A percentile compares a stretch with the other conserved stretches of the same genome.
phyloP scores from a whole-genome alignment of 345 rosid genomes.

The Eucalyptus pauciflora region DNA sequence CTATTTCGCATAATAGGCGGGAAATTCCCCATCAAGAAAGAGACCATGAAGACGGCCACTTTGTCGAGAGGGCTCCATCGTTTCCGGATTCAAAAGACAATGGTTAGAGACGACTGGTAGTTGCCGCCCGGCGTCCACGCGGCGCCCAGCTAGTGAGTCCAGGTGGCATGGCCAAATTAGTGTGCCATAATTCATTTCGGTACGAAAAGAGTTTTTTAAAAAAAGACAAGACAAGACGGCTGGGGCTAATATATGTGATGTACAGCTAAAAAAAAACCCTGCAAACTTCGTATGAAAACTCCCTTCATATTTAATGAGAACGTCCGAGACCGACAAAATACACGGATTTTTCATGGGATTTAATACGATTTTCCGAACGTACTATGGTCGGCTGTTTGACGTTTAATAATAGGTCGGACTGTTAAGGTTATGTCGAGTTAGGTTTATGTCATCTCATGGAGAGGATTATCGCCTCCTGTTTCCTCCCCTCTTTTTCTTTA shows the following conservation, averaged over 20 bases:
- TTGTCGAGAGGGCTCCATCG: not conserved
- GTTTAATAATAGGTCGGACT: not conserved
- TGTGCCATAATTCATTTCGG: not conserved
- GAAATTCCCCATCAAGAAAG: not conserved
- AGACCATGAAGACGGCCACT: not conserved
- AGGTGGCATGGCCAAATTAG: not conserved
- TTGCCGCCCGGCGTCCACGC: not conserved
- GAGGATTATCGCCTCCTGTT: not conserved
- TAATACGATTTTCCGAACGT: not conserved
- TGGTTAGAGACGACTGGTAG: not conserved
- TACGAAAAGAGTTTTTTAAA: not conserved
- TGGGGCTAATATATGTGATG: not conserved
- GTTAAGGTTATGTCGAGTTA: not conserved
- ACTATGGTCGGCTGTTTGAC: not conserved
- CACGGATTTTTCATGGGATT: not conserved
- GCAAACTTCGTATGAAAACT: not conserved
- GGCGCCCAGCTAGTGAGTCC: not conserved
- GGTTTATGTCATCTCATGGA: slow-evolving; percentile 1
- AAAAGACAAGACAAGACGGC: too few species aligned
- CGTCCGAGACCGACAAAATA: not conserved
- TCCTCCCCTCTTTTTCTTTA: not conserved
- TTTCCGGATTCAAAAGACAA: not conserved
- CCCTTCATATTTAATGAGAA: not conserved
- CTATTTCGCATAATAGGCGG: not conserved
- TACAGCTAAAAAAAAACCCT: not conserved